Percentiles rank a stretch among this genome's conserved stretches.
Conservation (phyloP, 2,329 filamentous ascomycete species). For the Ustulina deusta region DNA sequence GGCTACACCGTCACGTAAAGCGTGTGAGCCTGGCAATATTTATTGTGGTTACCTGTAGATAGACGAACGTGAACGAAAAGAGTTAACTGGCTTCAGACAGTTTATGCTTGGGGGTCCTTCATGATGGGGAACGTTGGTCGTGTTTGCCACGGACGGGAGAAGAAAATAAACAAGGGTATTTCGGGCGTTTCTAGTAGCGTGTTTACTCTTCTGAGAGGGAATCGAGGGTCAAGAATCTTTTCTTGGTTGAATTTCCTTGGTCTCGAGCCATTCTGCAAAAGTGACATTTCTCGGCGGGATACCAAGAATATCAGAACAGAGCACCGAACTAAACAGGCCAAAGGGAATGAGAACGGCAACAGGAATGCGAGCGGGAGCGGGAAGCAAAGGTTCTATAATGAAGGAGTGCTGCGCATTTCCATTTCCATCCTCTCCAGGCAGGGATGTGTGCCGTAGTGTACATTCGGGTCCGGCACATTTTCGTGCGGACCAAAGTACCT, state of each 20-base stretch:
- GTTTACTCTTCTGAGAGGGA: not conserved
- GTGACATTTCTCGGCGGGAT: not conserved
- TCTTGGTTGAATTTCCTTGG: not conserved
- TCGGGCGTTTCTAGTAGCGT: not conserved
- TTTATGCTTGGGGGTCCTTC: not conserved
- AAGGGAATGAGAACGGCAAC: not conserved
- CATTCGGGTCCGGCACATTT: not conserved
- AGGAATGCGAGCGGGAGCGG: too few relatives aligned
- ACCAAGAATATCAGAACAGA: not conserved
- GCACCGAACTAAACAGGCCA: not conserved
- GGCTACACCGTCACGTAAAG: conserved; percentile 84
- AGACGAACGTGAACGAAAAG: not conserved
- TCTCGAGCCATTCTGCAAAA: not conserved
- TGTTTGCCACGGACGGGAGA: not conserved
- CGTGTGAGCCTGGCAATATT: not conserved
- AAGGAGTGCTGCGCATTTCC: not conserved
- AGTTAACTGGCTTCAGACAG: not conserved
- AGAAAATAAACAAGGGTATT: not conserved
- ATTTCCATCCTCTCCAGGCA: not conserved
- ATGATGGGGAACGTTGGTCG: not conserved
- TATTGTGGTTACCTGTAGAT: not conserved
- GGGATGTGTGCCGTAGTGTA: not conserved
- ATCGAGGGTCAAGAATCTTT: not conserved
- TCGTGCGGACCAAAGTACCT: not conserved
- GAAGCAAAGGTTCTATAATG: not conserved